Conservation (phyloP, 1,284 basidiomycete genomes). For the Cystobasidium pallidum region DNA sequence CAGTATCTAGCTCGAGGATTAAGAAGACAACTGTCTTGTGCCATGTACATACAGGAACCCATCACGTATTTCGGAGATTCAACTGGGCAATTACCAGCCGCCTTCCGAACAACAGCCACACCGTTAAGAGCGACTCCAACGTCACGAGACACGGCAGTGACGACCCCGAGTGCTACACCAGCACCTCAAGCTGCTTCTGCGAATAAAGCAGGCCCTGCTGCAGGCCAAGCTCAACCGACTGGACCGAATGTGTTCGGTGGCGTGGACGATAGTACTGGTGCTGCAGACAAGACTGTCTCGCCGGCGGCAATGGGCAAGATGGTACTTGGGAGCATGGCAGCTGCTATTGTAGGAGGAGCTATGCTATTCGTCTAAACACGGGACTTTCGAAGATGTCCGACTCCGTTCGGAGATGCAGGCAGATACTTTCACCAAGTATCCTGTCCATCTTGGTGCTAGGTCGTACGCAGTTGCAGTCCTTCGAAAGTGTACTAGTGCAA, state of each 20-base stretch:
- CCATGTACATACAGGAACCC: conserved; percentile 6
- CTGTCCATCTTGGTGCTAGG: too few relatives aligned
- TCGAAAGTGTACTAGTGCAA: too few relatives aligned
- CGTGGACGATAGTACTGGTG: neutral
- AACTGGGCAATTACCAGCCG: conserved; percentile 25
- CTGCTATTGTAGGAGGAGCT: conserved; percentile 2
- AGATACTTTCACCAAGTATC: too few relatives aligned
- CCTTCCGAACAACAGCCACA: conserved; percentile 9
- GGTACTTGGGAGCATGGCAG: neutral
- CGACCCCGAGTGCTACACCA: neutral
- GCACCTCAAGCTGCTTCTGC: conserved; percentile 1
- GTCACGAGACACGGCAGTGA: neutral
- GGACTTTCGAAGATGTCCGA: too few relatives aligned
- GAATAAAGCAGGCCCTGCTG: conserved; percentile 10
- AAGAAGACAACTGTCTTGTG: neutral
- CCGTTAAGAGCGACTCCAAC: neutral
- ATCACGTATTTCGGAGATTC: conserved; percentile 25
- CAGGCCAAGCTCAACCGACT: conserved; percentile 20
- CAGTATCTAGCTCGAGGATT: too few relatives aligned
- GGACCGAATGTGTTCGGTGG: conserved; percentile 9
- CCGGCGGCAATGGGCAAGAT: neutral
- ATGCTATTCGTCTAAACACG: neutral
- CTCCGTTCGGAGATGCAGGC: too few relatives aligned
- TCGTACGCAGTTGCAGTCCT: too few relatives aligned
- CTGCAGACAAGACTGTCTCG: neutral